Evolutionary conservation across 1,284 basidiomycete species (phyloP), one percentile per base, ranked within the genome.

Genomic region (Cystobasidium sp.): DNA sequence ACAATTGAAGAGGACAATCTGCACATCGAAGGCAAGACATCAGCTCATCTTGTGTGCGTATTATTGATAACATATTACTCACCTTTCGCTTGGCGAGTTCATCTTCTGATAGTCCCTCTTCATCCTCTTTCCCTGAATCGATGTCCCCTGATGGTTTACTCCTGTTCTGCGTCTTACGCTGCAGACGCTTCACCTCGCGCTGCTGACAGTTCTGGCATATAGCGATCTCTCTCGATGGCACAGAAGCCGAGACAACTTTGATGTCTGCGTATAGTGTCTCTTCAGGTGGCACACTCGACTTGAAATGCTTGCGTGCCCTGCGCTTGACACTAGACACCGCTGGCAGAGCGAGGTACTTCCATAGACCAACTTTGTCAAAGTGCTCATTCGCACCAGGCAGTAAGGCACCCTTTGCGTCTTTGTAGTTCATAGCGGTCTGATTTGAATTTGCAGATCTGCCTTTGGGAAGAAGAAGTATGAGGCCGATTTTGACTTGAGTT

Each of bases 1-100:
- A 79, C 95, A 97, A 81, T 99, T 99, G 85, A 99, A 99, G 75
- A 97, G 89, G 68, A 97, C 89, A 77, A 97, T 94, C 65, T 90
- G 91, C 9, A 84, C 78, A 1, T 14, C 46, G 1, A 6, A 16
- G 14, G 6, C 14, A 7, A 49, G 1, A 3, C 43, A 14, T 62
- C 16, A 62, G 59, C 22, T 44, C 6, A 43, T 31, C 39, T 1
- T n/a, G 20, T 39, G n/a, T 1, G 12, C n/a, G n/a, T 44, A 44
- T n/a, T 1, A n/a, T 9, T 1, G 37, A 31, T 4, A 80, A 78
- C 9, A 79, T 78, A 22, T 61, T 61, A 62, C 75, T 53, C 70
- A 78, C 43, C 69, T 76, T 68, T 37, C 39, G 46, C 64, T 74
- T 56, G 46, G 72, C 55, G 51, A 61, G 68, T 75, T 65, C 44